Evolutionary conservation across 148 eudicot species (phyloP), one percentile per base, ranked within the genome.

Genomic region (Rhododendron ovatum): DNA sequence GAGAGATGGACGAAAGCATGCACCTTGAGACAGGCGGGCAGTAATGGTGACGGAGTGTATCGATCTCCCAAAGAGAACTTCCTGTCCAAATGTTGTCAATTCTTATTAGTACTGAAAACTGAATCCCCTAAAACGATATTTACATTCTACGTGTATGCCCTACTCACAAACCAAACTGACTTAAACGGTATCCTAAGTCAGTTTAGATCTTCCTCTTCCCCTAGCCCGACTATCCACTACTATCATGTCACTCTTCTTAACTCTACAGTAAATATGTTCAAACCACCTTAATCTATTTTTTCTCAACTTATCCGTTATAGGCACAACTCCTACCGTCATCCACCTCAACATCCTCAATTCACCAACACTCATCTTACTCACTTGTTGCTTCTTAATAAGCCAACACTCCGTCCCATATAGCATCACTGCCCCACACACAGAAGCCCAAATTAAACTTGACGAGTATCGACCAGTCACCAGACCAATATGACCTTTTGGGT

Each of bases 51-150:
- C 93, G 95, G 22, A 97, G 98, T 57, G 93, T 92, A 85, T 97
- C 98, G 41, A 97, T 91, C 81, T 97, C 99, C 99, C 98, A 97
- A 37, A 97, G 96, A 85, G 99, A 97, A 87, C 99, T 97, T 85
- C 94, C 99, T 95, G 95, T 85, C 35, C 47, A 89, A 87, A 74
- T 33, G 84, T 67, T 20, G 50, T 82, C 50, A 35, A 57, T 84
- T 41, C 53, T 9, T 4, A 81, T 71, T 82, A 57, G 14, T 26
- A 26, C 47, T 73, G 37, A 37, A 80, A 84, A 41, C n/a, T 17
- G 35, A 45, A 30, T 35, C 75, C 48, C 28, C 18, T 37, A 39
- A 57, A 55, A 82, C 41, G 18, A 39, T 53, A 82, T 39, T 59
- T 37, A 14, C 63, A 45, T 55, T 20, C 26, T 41, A 18, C 15